Evolutionary conservation across 768 basidiomycete species (phyloP).

Genomic region (Tylopilus subfusipes): DNA sequence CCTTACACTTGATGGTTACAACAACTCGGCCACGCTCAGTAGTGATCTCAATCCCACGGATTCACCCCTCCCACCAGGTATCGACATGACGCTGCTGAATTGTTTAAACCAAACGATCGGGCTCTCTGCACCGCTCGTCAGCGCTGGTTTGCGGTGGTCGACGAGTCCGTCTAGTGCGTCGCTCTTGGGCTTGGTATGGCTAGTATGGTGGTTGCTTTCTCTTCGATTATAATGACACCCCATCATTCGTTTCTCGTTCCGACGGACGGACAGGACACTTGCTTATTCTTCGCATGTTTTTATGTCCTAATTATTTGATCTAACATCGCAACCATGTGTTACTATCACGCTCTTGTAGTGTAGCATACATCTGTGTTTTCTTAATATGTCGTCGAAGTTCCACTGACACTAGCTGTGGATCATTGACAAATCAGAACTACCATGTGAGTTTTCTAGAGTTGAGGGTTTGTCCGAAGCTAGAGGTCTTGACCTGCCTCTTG

Average conservation of each 20-base stretch:
- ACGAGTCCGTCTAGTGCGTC: not conserved
- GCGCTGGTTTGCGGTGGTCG: constrained; percentile 21
- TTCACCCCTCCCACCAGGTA: constrained; percentile 47
- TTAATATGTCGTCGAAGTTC: too few relatives aligned
- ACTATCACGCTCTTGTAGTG: not conserved
- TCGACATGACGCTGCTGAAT: constrained; percentile 47
- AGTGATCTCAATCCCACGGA: constrained; percentile 39
- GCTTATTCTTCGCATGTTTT: too few relatives aligned
- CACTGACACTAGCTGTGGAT: too few relatives aligned
- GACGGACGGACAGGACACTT: not conserved
- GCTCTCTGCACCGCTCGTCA: constrained; percentile 52
- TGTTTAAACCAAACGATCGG: constrained; percentile 68
- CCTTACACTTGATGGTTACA: constrained; percentile 63
- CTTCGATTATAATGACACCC: not conserved
- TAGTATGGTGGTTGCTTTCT: constrained; percentile 16
- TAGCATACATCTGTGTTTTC: too few relatives aligned
- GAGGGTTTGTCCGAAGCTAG: too few relatives aligned
- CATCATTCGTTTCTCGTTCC: not conserved
- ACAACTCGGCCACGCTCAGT: constrained; percentile 52
- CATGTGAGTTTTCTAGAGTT: too few relatives aligned
- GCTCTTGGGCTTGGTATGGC: constrained; percentile 16
- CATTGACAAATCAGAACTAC: too few relatives aligned
- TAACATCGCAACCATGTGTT: not conserved
- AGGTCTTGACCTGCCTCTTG: too few relatives aligned
- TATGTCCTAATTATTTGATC: not conserved